Conservation (phyloP, 495 filamentous ascomycete species). For the Tuber melanosporum region DNA sequence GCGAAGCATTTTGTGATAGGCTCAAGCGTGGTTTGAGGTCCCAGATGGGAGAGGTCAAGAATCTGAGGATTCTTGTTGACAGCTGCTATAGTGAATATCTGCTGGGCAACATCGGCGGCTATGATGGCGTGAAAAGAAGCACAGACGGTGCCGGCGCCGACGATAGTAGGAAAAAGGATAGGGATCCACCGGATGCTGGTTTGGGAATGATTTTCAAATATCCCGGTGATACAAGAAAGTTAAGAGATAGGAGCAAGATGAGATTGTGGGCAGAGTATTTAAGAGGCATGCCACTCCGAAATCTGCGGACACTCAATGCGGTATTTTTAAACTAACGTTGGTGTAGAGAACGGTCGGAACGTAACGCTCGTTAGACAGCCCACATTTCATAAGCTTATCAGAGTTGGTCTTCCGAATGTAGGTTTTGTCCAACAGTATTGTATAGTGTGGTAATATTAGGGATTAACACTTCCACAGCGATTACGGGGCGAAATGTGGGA, state of each 20-base stretch:
- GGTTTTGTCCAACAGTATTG: slow-evolving; percentile 4
- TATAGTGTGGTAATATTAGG: neutral
- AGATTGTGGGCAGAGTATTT: slow-evolving; percentile 94
- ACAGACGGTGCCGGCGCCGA: slow-evolving; percentile 21
- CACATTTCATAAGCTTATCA: slow-evolving; percentile 93
- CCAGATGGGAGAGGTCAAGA: slow-evolving; percentile 77
- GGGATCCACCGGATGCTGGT: slow-evolving; percentile 74
- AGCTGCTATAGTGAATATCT: slow-evolving; percentile 94
- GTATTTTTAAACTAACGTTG: slow-evolving; percentile 10
- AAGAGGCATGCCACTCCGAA: slow-evolving; percentile 49
- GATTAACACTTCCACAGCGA: slow-evolving; percentile 44
- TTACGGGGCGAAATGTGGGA: slow-evolving; percentile 95
- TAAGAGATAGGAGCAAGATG: slow-evolving; percentile 95
- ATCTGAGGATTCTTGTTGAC: slow-evolving; percentile 64
- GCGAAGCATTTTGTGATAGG: slow-evolving; percentile 92
- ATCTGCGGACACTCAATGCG: neutral
- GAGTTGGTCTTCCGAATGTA: slow-evolving; percentile 83
- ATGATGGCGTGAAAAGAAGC: slow-evolving; percentile 32
- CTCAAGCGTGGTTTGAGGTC: slow-evolving; percentile 81
- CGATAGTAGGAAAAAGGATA: slow-evolving; percentile 53
- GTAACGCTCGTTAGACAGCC: slow-evolving; percentile 86
- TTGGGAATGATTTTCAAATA: slow-evolving; percentile 90
- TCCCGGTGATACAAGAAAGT: slow-evolving; percentile 90
- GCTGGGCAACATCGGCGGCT: slow-evolving; percentile 52
- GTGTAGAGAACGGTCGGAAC: slow-evolving; percentile 84